These are phyloP conservation scores for Bimuria novae-zelandiae DNA, from an alignment of 2,329 filamentous ascomycete species.

Conservation along the genomic window DNA sequence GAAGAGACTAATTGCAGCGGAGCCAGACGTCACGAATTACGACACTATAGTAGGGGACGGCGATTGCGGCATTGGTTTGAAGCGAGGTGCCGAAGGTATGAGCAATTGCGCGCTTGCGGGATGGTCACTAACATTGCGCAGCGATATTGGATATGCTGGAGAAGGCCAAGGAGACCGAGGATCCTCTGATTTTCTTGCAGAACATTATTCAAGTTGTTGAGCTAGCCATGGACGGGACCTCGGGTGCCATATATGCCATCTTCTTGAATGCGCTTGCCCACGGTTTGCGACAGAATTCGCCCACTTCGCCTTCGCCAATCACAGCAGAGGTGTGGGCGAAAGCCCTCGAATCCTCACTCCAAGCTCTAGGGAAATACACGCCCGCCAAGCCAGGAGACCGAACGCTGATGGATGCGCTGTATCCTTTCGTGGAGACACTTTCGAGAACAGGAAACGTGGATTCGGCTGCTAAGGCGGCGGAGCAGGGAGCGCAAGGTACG, in stretches of 20 bases:
- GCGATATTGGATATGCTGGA: conserved; percentile 51
- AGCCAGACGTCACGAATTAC: conserved; percentile 68
- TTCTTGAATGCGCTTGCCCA: conserved; percentile 85
- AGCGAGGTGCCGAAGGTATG: conserved; percentile 76
- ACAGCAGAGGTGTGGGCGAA: conserved; percentile 62
- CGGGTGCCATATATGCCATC: conserved; percentile 80
- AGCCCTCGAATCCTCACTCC: conserved; percentile 72
- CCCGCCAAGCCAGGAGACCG: conserved; percentile 87
- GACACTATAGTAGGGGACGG: conserved; percentile 88
- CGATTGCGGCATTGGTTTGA: conserved; percentile 85
- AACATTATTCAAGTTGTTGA: conserved; percentile 68
- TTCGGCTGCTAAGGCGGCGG: conserved; percentile 75
- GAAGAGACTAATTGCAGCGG: conserved; percentile 65
- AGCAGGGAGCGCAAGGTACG: conserved; percentile 77
- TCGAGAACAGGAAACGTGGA: conserved; percentile 67
- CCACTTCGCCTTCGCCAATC: conserved; percentile 50
- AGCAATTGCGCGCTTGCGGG: conserved; percentile 27
- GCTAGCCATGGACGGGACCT: conserved; percentile 74
- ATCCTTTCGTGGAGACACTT: conserved; percentile 81
- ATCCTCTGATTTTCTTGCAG: conserved; percentile 64
- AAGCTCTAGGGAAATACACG: conserved; percentile 74
- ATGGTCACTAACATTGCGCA: conserved; percentile 28
- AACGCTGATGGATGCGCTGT: conserved; percentile 86
- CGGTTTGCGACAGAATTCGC: conserved; percentile 62
- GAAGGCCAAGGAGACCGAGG: conserved; percentile 54